Conservation (phyloP, 179 eudicot species). For the Beta corolliflora region DNA sequence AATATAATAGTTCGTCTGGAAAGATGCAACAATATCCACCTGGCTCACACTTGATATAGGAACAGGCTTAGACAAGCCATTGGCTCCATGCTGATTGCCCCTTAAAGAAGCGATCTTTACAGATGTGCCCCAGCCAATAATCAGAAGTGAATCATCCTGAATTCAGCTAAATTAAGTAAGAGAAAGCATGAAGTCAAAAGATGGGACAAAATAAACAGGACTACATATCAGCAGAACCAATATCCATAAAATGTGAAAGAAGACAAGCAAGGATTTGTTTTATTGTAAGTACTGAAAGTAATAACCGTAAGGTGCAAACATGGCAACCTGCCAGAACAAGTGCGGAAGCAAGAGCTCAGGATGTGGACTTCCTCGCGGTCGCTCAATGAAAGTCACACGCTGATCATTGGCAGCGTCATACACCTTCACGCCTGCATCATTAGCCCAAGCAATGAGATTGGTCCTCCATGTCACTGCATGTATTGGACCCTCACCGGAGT, state of each 20-base stretch:
- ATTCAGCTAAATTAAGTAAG: constrained; percentile 32
- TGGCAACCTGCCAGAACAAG: constrained; percentile 93
- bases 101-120: constrained; percentile 81
- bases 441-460: constrained; percentile 95
- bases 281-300: neutral
- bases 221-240: neutral
- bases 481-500: constrained; percentile 97
- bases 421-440: constrained; percentile 92
- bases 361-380: constrained; percentile 93
- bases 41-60: constrained; percentile 54
- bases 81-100: constrained; percentile 48
- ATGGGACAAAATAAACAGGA: constrained; percentile 9
- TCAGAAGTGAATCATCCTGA: constrained; percentile 87
- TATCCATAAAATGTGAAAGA: neutral
- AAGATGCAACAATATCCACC: constrained; percentile 96
- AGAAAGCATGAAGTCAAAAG: constrained; percentile 28
- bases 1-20: constrained; percentile 86
- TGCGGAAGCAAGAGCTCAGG: constrained; percentile 96
- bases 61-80: constrained; percentile 62
- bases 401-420: constrained; percentile 87
- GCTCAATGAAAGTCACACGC: constrained; percentile 86
- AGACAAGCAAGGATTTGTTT: neutral
- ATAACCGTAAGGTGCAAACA: constrained; percentile 36
- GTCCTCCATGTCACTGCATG: constrained; percentile 93
- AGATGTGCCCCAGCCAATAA: constrained; percentile 99